Evolutionary conservation across 2,329 filamentous ascomycete genomes (phyloP).

Genomic region (Talaromyces amestolkiae): DNA sequence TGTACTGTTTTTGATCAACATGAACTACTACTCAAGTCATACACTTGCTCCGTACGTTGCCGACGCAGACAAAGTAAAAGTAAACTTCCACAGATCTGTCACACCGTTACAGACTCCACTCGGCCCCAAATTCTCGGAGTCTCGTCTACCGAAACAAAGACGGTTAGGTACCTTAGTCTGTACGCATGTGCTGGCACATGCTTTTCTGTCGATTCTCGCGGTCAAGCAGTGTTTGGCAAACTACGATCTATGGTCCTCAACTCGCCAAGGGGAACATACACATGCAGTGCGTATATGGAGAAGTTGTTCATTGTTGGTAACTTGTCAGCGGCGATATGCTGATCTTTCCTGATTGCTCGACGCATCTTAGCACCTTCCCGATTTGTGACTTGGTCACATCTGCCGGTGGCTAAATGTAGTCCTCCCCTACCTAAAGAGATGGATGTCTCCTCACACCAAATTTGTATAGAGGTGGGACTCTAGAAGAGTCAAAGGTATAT

Average conservation of each 20-base stretch:
- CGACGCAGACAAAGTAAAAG: neutral
- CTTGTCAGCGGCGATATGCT: neutral
- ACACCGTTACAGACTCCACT: slow-evolving; percentile 16
- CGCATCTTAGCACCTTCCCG: neutral
- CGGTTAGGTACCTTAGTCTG: neutral
- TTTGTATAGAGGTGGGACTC: neutral
- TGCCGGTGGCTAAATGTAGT: neutral
- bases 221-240: neutral
- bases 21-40: too few species aligned
- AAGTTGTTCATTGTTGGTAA: neutral
- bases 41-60: neutral
- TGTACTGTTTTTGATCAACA: neutral
- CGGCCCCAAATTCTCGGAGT: slow-evolving; percentile 16
- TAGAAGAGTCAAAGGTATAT: neutral
- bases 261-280: neutral
- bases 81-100: slow-evolving; percentile 7
- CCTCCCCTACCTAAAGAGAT: neutral
- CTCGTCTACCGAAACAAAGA: neutral
- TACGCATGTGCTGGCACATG: neutral
- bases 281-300: neutral
- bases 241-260: neutral
- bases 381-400: neutral
- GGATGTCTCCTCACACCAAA: neutral
- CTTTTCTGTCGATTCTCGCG: neutral
- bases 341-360: neutral